Evolutionary conservation across 345 rosid genomes (phyloP).

Genomic region (Pelargonium nanum): DNA sequence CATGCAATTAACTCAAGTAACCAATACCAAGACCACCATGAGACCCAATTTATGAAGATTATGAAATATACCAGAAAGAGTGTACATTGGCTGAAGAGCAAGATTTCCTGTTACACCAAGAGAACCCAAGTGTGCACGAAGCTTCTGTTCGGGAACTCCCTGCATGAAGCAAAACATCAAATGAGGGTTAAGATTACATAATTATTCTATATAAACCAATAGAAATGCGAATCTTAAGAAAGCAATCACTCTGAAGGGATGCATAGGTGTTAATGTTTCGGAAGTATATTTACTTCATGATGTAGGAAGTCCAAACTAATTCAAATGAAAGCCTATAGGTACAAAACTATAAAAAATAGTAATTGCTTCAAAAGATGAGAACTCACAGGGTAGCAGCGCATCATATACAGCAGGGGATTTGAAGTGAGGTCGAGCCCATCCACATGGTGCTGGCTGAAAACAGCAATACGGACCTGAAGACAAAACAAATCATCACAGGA

Average conservation of each 20-base stretch:
- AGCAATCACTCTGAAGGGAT: not conserved
- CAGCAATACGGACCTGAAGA: conserved; percentile 91
- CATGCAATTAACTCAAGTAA: no score
- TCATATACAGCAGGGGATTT: conserved; percentile 94
- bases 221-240: not conserved
- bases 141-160: conserved; percentile 98
- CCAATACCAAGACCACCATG: no score
- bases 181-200: conserved; percentile 4
- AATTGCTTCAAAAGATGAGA: not conserved
- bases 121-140: conserved; percentile 87
- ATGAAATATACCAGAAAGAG: conserved; percentile 63
- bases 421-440: conserved; percentile 93
- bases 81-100: conserved; percentile 98
- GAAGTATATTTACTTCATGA: not conserved
- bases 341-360: not conserved
- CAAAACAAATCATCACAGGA: conserved; percentile 12
- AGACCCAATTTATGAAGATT: not conserved
- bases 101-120: conserved; percentile 97
- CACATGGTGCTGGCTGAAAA: conserved; percentile 97
- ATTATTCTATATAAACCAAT: not conserved
- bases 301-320: not conserved
- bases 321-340: not conserved
- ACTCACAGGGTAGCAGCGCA: conserved; percentile 96
- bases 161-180: conserved; percentile 24
- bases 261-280: not conserved